phyloP scores from a whole-genome alignment of 2,329 filamentous ascomycete genomes.

The Anthostomella pinea region DNA sequence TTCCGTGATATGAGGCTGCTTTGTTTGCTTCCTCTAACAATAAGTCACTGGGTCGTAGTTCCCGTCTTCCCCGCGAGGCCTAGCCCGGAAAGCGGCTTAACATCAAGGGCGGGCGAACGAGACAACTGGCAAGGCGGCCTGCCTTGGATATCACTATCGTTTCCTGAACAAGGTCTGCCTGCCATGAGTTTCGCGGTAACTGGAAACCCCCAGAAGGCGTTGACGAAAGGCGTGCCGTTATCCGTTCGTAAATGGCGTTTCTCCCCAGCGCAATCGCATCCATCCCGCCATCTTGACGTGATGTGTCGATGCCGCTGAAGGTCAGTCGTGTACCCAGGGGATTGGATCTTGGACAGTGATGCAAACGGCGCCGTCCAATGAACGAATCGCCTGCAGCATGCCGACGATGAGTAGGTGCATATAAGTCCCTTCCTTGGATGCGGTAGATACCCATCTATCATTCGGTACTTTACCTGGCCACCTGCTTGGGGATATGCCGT shows the following conservation, averaged over 20 bases:
- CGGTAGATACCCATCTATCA: background rate
- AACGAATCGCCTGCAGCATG: conserved; percentile 18
- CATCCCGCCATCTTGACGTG: conserved; percentile 11
- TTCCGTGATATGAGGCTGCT: conserved; percentile 5
- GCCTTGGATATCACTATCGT: conserved; percentile 1
- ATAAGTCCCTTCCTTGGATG: background rate
- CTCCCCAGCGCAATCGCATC: conserved; percentile 16
- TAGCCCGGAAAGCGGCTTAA: conserved; percentile 23
- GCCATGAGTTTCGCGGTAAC: conserved; percentile 11
- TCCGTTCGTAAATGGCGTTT: conserved; percentile 13
- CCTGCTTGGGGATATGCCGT: too few species aligned
- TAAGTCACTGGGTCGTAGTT: conserved; percentile 16
- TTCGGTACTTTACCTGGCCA: too few species aligned
- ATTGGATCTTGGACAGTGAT: conserved; percentile 22
- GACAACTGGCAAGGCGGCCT: conserved; percentile 1
- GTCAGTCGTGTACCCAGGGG: conserved; percentile 28
- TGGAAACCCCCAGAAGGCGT: conserved; percentile 9
- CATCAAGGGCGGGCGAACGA: conserved; percentile 4
- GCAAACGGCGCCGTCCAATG: conserved; percentile 31
- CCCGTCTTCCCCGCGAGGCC: conserved; percentile 14
- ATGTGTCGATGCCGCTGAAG: conserved; percentile 25
- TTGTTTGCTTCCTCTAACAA: conserved; percentile 14
- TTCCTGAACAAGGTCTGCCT: background rate
- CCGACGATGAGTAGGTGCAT: conserved; percentile 17
- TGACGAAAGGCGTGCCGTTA: conserved; percentile 24